Evolutionary conservation across 176 grass and related monocot genomes (phyloP).

Genomic region (Oryza rufipogon): DNA sequence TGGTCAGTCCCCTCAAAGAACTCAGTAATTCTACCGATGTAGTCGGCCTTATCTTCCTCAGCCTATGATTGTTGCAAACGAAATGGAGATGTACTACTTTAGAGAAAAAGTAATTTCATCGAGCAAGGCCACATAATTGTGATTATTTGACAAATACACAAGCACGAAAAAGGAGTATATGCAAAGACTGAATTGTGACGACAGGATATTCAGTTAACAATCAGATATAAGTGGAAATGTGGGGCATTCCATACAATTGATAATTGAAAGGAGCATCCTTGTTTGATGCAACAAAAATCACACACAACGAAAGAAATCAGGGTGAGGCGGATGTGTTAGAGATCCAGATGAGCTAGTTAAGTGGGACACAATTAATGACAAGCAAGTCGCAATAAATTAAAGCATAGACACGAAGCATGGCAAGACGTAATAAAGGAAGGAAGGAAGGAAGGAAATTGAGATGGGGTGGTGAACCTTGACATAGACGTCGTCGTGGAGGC

Average conservation of each 20-base stretch:
- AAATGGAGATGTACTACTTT: background rate
- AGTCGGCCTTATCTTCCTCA: constrained; percentile 54
- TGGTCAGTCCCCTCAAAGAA: constrained; percentile 65
- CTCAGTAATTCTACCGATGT: constrained; percentile 77
- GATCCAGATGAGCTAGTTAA: background rate
- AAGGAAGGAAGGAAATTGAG: background rate
- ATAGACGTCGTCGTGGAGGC: constrained; percentile 59
- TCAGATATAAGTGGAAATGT: background rate
- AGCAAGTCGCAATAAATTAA: background rate
- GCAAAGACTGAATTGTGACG: background rate
- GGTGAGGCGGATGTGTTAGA: background rate
- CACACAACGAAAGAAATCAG: background rate
- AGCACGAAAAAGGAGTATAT: background rate
- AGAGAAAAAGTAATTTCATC: background rate
- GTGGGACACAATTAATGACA: background rate
- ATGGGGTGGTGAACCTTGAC: constrained; percentile 44
- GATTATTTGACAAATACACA: background rate
- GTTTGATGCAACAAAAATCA: background rate
- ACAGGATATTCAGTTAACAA: background rate
- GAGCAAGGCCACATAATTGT: background rate
- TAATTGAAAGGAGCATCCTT: background rate
- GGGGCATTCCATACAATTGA: background rate
- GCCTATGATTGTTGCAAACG: constrained; percentile 46
- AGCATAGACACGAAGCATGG: background rate
- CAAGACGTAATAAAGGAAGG: background rate